Base-by-base conservation (phyloP, 495 filamentous ascomycete species). In the Neurospora terricola region DNA sequence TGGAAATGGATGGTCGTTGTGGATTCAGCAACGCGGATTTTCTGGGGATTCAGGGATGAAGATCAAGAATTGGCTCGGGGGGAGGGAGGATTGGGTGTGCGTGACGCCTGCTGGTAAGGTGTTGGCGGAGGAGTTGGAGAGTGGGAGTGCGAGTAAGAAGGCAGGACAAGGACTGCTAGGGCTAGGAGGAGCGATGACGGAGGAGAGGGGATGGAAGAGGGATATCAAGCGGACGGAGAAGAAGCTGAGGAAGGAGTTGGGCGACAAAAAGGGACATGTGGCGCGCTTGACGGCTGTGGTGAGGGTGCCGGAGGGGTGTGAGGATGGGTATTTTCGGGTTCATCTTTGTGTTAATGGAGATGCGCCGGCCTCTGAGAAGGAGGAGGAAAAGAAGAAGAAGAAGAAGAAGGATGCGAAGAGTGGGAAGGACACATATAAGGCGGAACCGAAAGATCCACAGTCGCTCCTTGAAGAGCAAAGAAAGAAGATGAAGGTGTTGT, bases 11-110 rank as follows among this genome's bases (percentile, higher is more conserved):
- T 88, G 90, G 43, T 88, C 86, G 9, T 78, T 91, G 40, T 92
- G 89, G 88, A 77, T 92, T 40, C 90, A 92, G 78, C 85, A 84
- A 75, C 88, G 88, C 70, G 90, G 90, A 21, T 91, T 87, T 84
- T 87, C 87, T 0, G 90, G 90, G 9, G 90, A 91, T 74, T 87
- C 88, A 21, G 90, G 90, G 27, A 91, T 92, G 90, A 84, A 85
- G 34, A 80, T 88, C 38, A 91, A 90, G 76, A 84, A 89, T 3
- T 75, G 91, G 10, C 77, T 91, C 18, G 85, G 86, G 21, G 79
- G 85, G 0, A 87, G 85, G 45, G 81, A 84, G 21, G 82, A 81
- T 79, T 92, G 90, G 90, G 76, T 92, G 2, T 84, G 92, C 72
- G 89, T 91, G 5, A 91, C 90, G 0, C 90, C 90, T 0, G 78